These are phyloP conservation scores for Boletellus deceptivus DNA, from an alignment of 1,284 basidiomycete genomes.

Conservation along the genomic window DNA sequence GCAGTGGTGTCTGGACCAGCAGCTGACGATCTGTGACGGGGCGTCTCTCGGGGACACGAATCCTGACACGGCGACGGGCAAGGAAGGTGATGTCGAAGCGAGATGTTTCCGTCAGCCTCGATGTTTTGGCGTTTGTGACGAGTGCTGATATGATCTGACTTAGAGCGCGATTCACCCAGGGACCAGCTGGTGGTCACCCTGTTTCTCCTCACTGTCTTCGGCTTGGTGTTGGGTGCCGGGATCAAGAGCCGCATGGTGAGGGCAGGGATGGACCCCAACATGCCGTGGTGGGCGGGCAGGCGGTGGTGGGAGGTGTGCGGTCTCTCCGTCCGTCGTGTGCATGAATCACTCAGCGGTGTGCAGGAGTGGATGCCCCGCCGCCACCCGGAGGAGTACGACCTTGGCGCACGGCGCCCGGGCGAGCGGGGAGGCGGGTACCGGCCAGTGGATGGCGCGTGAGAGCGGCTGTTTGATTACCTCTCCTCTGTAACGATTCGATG, in stretches of 20 bases:
- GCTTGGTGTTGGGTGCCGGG: slow-evolving; percentile 78
- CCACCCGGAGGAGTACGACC: slow-evolving; percentile 48
- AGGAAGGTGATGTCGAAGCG: slow-evolving; percentile 93
- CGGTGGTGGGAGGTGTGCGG: slow-evolving; percentile 78
- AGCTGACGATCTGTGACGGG: slow-evolving; percentile 81
- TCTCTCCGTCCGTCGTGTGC: slow-evolving; percentile 11
- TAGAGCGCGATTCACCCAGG: slow-evolving; percentile 84
- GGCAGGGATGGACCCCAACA: slow-evolving; percentile 63
- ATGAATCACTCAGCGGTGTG: slow-evolving; percentile 21
- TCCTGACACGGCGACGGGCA: slow-evolving; percentile 91
- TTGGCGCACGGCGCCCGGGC: slow-evolving; percentile 40
- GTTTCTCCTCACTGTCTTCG: slow-evolving; percentile 83
- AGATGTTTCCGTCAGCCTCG: slow-evolving; percentile 86
- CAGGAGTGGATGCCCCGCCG: slow-evolving; percentile 62
- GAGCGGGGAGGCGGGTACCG: slow-evolving; percentile 44
- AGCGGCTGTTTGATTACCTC: neutral
- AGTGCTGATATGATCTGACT: slow-evolving; percentile 20
- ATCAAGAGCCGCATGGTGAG: slow-evolving; percentile 79
- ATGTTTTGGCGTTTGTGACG: slow-evolving; percentile 30
- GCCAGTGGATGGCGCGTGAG: slow-evolving; percentile 25
- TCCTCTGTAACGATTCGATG: slow-evolving; percentile 39
- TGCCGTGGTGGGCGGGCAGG: slow-evolving; percentile 56
- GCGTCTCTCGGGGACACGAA: slow-evolving; percentile 85
- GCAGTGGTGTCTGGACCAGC: slow-evolving; percentile 94
- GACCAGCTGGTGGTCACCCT: slow-evolving; percentile 89